Evolutionary conservation across 2,329 filamentous ascomycete species (phyloP).

Genomic region (Aureobasidium sp.): DNA sequence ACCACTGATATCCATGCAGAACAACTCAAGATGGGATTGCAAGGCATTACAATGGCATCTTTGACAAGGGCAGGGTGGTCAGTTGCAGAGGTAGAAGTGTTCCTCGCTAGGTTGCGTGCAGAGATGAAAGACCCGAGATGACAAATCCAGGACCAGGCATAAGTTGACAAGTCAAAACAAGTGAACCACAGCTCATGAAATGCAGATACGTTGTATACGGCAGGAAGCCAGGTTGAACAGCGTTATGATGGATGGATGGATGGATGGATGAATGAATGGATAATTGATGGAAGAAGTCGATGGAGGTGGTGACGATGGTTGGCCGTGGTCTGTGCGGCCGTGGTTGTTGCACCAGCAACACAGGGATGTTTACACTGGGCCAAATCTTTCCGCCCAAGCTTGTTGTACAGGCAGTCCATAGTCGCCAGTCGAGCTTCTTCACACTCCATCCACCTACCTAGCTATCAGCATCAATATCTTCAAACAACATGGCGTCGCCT

Average conservation of each 20-base stretch:
- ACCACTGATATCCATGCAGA: constrained; percentile 1
- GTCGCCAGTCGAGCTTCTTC: not conserved
- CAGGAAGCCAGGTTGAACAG: not conserved
- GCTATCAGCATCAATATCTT: constrained; percentile 2
- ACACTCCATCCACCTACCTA: not conserved
- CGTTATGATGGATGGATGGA: not conserved
- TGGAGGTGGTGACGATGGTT: not conserved
- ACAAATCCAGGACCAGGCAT: constrained; percentile 14
- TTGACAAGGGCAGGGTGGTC: constrained; percentile 13
- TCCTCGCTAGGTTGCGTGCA: constrained; percentile 5
- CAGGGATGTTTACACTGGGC: not conserved
- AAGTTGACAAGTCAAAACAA: not conserved
- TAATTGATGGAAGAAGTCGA: not conserved
- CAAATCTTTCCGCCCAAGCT: not conserved
- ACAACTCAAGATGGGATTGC: constrained; percentile 15
- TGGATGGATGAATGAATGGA: not conserved
- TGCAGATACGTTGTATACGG: constrained; percentile 11
- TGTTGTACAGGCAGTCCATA: not conserved
- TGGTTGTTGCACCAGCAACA: not conserved
- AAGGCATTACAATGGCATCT: constrained; percentile 14
- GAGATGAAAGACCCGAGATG: constrained; percentile 11
- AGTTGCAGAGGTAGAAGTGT: constrained; percentile 9
- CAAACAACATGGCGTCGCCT: not conserved
- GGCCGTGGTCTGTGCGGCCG: not conserved
- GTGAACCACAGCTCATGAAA: not conserved